These are phyloP conservation scores for Cladosporium sp. DNA, from an alignment of 2,329 filamentous ascomycete genomes.

Conservation along the genomic window DNA sequence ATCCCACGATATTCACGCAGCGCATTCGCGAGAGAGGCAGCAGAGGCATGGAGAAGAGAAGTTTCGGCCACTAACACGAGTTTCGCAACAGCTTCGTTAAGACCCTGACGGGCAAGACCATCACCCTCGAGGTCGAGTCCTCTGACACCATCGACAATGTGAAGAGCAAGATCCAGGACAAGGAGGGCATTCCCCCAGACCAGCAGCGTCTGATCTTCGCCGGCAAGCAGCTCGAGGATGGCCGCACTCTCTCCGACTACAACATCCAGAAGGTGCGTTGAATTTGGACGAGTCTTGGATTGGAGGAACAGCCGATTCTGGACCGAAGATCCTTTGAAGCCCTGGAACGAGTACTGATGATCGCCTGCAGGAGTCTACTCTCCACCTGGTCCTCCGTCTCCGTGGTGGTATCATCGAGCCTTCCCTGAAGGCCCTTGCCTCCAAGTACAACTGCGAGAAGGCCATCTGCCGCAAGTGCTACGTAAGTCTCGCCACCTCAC, in stretches of 20 bases:
- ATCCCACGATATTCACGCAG: neutral
- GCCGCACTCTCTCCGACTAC: slow-evolving; percentile 94
- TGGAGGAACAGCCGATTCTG: neutral
- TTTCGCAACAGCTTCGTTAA: slow-evolving; percentile 81
- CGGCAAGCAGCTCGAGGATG: slow-evolving; percentile 98
- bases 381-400: slow-evolving; percentile 96
- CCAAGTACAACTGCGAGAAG: slow-evolving; percentile 99
- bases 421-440: slow-evolving; percentile 94
- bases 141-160: slow-evolving; percentile 99
- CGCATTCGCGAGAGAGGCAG: neutral
- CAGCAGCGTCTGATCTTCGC: slow-evolving; percentile 99
- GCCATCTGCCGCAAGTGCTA: slow-evolving; percentile 99
- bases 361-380: slow-evolving; percentile 75
- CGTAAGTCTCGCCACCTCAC: slow-evolving; percentile 53
- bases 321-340: neutral
- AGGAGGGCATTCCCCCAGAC: slow-evolving; percentile 97
- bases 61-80: slow-evolving; percentile 22
- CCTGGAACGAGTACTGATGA: neutral
- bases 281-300: neutral
- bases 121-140: slow-evolving; percentile 99
- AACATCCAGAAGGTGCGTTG: slow-evolving; percentile 93
- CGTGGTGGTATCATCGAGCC: slow-evolving; percentile 99
- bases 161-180: slow-evolving; percentile 99
- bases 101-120: slow-evolving; percentile 99
- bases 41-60: slow-evolving; percentile 18